Evolutionary conservation across 2,329 filamentous ascomycete species (phyloP), one percentile per base, ranked within the genome.

Genomic region (Talaromyces islandicus): DNA sequence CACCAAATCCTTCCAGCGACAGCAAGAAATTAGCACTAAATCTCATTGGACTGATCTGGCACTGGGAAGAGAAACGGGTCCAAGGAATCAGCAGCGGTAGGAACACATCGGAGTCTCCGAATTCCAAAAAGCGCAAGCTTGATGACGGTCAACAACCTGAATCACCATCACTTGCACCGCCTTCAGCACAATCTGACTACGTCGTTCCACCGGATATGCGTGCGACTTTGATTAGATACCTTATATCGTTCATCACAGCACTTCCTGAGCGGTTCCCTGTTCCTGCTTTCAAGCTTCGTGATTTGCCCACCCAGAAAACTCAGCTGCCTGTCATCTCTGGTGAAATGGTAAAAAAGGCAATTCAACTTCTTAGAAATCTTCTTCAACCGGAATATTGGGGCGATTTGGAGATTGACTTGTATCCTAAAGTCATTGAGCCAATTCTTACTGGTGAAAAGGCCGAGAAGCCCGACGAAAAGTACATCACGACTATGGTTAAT

Each of bases 201-300:
- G 80, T 84, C 63, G 87, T 93, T 27, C 85, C 89, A 9, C 72
- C 83, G 0, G 73, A 83, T 1, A 85, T 89, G 58, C 85, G 92
- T 21, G 83, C 87, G 50, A 88, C 91, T 73, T 88, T 99, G 79
- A 84, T 97, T 54, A 97, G 96, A 75, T 99, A 97, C 70, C 83
- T 99, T 32, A 90, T 97, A 30, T 90, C 94, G 62, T 97, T 97
- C 74, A 96, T 97, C 66, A 92, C 92, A 1, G 89, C 91, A 56
- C 81, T 97, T 24, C 88, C 89, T 19, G 94, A 97, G 74, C 86
- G 92, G 35, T 97, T 90, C 71, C 87, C 87, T 21, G 84, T 92
- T 24, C 88, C 88, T 14, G 89, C 89, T 24, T 82, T 85, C 14
- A 89, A 87, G 67, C 81, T 85, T 48, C 84, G 85, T 54, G 86